phyloP scores from a whole-genome alignment of 179 eudicot species.

The Gypsophila paniculata region DNA sequence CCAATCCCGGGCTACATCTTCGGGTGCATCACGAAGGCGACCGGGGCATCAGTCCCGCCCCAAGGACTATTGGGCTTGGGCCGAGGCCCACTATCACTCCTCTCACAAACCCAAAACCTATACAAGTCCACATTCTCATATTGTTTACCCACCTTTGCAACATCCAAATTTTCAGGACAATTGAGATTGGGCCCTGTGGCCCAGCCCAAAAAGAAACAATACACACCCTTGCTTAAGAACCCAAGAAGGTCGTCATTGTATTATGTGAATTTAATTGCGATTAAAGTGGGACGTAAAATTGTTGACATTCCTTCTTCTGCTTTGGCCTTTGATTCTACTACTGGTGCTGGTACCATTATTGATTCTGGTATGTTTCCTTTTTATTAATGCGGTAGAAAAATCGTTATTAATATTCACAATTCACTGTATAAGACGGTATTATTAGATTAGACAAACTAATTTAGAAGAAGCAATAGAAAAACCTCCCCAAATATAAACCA shows the following conservation, averaged over 20 bases:
- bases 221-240: constrained; percentile 57
- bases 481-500: too few species aligned
- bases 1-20: constrained; percentile 51
- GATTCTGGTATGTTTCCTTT: constrained; percentile 54
- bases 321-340: constrained; percentile 56
- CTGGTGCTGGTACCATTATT: constrained; percentile 71
- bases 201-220: constrained; percentile 55
- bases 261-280: constrained; percentile 59
- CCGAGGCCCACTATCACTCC: constrained; percentile 76
- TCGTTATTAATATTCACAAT: too few species aligned
- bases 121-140: constrained; percentile 77
- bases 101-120: constrained; percentile 55
- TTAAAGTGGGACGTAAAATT: constrained; percentile 52
- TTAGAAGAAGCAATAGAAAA: too few species aligned
- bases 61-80: constrained; percentile 79
- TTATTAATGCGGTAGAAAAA: too few species aligned
- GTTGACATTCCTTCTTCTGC: constrained; percentile 57
- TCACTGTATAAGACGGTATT: too few species aligned
- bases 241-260: constrained; percentile 72
- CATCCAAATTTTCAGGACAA: constrained; percentile 55
- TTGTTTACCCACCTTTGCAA: constrained; percentile 69
- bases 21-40: constrained; percentile 55
- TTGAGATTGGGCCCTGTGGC: constrained; percentile 57
- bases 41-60: constrained; percentile 60
- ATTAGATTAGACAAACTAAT: too few species aligned